Evolutionary conservation across 2,329 filamentous ascomycete species (phyloP).

Genomic region (Monosporascus sp.): DNA sequence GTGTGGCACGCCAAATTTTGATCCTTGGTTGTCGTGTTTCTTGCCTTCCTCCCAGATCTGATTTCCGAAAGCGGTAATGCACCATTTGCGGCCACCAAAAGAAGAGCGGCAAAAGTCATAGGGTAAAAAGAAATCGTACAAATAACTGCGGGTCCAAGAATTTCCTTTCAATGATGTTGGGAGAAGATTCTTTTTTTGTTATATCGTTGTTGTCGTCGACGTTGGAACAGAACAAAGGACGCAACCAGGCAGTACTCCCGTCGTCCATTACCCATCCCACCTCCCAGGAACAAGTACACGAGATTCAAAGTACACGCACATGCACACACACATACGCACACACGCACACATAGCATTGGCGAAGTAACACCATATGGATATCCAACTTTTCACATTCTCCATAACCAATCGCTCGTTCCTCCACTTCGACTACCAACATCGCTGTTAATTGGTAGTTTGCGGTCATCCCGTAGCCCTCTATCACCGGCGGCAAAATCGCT

Average conservation of each 20-base stretch:
- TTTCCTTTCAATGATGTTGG: constrained; percentile 18
- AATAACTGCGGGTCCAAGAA: constrained; percentile 23
- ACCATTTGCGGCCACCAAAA: constrained; percentile 18
- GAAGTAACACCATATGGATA: not conserved
- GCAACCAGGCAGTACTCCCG: constrained; percentile 12
- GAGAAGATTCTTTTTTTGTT: constrained; percentile 14
- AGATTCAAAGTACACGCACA: not conserved
- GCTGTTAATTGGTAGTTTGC: constrained; percentile 2
- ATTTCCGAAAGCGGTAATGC: constrained; percentile 27
- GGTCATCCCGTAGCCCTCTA: constrained; percentile 5
- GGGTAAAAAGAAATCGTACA: constrained; percentile 20
- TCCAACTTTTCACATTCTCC: constrained; percentile 1
- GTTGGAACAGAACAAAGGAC: constrained; percentile 21
- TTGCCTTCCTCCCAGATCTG: constrained; percentile 10
- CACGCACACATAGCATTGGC: not conserved
- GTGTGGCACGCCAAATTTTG: constrained; percentile 8
- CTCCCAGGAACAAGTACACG: not conserved
- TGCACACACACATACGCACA: not conserved
- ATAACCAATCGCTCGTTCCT: not conserved
- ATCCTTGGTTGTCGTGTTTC: constrained; percentile 3
- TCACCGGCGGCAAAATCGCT: constrained; percentile 1
- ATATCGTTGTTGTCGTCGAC: constrained; percentile 11
- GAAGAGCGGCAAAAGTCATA: constrained; percentile 8
- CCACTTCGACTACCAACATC: not conserved
- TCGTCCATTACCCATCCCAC: constrained; percentile 1